phyloP scores from a whole-genome alignment of 768 basidiomycete species.

The Dacryopinax spathularia region DNA sequence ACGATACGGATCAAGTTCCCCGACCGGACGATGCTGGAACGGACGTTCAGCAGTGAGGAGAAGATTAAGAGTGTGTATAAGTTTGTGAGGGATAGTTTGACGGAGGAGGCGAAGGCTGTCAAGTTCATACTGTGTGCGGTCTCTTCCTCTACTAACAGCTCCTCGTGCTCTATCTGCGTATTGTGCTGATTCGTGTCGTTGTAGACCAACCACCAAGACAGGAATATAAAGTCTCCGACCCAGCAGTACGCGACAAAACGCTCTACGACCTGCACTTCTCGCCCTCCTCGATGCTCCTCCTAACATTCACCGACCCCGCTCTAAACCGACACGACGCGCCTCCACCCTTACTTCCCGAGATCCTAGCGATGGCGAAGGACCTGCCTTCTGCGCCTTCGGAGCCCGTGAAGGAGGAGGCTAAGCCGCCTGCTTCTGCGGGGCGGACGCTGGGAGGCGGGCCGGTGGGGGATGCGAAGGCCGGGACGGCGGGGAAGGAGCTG shows the following conservation, averaged over 20 bases:
- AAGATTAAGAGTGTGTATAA: constrained; percentile 76
- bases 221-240: constrained; percentile 72
- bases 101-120: constrained; percentile 59
- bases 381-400: constrained; percentile 43
- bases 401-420: constrained; percentile 11
- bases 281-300: constrained; percentile 61
- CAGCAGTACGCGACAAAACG: constrained; percentile 48
- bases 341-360: constrained; percentile 47
- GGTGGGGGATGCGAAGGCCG: not conserved
- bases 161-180: not conserved
- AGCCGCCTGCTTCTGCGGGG: not conserved
- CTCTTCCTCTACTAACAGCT: constrained; percentile 6
- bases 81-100: constrained; percentile 57
- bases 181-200: not conserved
- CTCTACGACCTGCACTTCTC: constrained; percentile 60
- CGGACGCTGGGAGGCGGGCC: not conserved
- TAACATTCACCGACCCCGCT: constrained; percentile 58
- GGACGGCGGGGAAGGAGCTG: constrained; percentile 4
- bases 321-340: constrained; percentile 47
- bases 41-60: constrained; percentile 56
- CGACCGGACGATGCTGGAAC: constrained; percentile 71
- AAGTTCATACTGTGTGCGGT: constrained; percentile 77
- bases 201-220: constrained; percentile 75
- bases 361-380: constrained; percentile 48
- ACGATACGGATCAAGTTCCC: constrained; percentile 68